Evolutionary conservation across 305 asterid genomes (phyloP).

Genomic region (Euphrasia arctica): DNA sequence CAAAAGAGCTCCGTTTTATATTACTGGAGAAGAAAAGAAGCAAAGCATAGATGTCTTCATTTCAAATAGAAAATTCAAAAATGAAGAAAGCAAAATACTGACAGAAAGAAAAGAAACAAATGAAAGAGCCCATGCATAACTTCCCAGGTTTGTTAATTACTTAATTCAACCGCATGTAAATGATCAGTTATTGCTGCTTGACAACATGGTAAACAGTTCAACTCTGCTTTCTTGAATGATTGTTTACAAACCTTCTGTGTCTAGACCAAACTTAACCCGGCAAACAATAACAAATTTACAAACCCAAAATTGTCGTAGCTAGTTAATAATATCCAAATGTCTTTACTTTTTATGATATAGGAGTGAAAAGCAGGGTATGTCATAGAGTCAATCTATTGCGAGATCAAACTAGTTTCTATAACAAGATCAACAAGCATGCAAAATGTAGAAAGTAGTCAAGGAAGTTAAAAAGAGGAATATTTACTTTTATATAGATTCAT

Average conservation of each 20-base stretch:
- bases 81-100: background rate
- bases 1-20: background rate
- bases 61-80: background rate
- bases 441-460: background rate
- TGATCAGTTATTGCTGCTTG: conserved; percentile 2
- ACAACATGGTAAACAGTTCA: background rate
- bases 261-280: conserved; percentile 8
- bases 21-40: background rate
- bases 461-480: background rate
- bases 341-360: background rate
- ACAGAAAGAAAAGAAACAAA: background rate
- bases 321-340: background rate
- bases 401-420: conserved; percentile 1
- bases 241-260: background rate
- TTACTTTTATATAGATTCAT: background rate
- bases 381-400: conserved; percentile 13
- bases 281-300: conserved; percentile 12
- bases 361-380: conserved; percentile 1
- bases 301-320: conserved; percentile 5
- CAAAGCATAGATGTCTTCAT: background rate
- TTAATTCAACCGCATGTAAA: background rate
- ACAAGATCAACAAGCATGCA: conserved; percentile 12
- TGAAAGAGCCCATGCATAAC: background rate
- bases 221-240: background rate
- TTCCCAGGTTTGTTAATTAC: no score